phyloP scores from a whole-genome alignment of 208 protist genomes.

The Crithidia fasciculata region DNA sequence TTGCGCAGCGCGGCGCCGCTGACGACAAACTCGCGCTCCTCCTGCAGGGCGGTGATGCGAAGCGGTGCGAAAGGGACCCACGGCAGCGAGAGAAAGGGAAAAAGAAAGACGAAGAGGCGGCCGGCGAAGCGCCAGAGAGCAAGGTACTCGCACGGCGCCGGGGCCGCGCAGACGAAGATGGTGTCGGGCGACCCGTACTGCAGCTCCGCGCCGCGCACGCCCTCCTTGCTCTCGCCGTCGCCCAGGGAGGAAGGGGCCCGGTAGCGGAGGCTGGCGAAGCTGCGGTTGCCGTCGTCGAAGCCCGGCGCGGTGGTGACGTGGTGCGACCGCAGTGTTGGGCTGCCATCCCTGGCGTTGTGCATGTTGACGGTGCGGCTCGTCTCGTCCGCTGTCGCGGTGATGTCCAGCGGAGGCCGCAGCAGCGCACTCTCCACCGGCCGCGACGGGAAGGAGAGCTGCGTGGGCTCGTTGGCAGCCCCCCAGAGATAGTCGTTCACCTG shows the following conservation, averaged over 20 bases:
- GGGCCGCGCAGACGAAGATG: constrained; percentile 63
- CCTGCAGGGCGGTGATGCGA: constrained; percentile 57
- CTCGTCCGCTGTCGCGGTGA: constrained; percentile 8
- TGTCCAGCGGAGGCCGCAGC: constrained; percentile 22
- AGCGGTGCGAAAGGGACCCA: constrained; percentile 55
- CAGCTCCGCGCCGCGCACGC: neutral
- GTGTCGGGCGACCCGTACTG: constrained; percentile 36
- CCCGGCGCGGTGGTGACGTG: neutral
- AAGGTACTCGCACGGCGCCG: constrained; percentile 60
- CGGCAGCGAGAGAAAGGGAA: constrained; percentile 78
- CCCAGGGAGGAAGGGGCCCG: constrained; percentile 18
- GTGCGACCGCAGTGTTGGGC: neutral
- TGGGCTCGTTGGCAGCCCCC: constrained; percentile 12
- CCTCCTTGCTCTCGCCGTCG: constrained; percentile 21
- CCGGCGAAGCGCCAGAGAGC: constrained; percentile 37
- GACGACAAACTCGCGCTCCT: constrained; percentile 85
- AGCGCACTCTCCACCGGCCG: neutral
- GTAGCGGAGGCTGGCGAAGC: constrained; percentile 24
- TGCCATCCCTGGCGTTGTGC: neutral
- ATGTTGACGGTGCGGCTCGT: neutral
- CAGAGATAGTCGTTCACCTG: constrained; percentile 47
- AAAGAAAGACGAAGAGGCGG: constrained; percentile 63
- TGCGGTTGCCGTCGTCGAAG: constrained; percentile 22
- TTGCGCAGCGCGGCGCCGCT: constrained; percentile 74
- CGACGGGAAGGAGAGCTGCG: constrained; percentile 10